phyloP scores from a whole-genome alignment of 495 filamentous ascomycete genomes.

The Oleoguttula mirabilis region DNA sequence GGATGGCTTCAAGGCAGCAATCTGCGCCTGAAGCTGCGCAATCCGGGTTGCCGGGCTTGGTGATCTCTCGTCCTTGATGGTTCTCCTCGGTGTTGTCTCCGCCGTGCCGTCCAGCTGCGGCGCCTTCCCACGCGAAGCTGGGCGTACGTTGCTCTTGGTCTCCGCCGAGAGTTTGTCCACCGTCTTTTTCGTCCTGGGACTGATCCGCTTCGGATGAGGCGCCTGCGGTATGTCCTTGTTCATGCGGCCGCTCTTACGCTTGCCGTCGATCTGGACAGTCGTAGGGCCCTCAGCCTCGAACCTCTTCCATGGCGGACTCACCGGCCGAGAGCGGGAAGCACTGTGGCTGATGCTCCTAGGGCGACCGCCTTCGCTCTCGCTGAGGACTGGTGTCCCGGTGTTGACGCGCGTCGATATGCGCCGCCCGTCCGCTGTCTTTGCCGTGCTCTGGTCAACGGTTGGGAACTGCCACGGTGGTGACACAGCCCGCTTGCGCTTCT shows the following conservation, averaged over 20 bases:
- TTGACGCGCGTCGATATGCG: slow-evolving; percentile 17
- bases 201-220: slow-evolving; percentile 10
- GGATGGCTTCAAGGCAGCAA: slow-evolving; percentile 19
- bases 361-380: slow-evolving; percentile 8
- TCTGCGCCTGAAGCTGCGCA: slow-evolving; percentile 13
- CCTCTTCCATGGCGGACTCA: slow-evolving; percentile 91
- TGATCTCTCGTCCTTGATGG: not conserved
- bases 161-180: slow-evolving; percentile 4
- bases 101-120: not conserved
- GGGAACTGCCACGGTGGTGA: slow-evolving; percentile 29
- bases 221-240: slow-evolving; percentile 34
- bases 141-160: slow-evolving; percentile 10
- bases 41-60: slow-evolving; percentile 7
- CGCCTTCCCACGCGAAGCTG: slow-evolving; percentile 6
- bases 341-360: slow-evolving; percentile 5
- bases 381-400: slow-evolving; percentile 1
- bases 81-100: not conserved
- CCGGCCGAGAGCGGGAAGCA: slow-evolving; percentile 30
- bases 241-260: slow-evolving; percentile 73
- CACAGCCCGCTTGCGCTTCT: slow-evolving; percentile 57
- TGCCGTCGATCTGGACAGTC: slow-evolving; percentile 67
- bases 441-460: slow-evolving; percentile 5
- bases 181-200: slow-evolving; percentile 16
- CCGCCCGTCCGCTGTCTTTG: slow-evolving; percentile 18
- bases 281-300: slow-evolving; percentile 76